Evolutionary conservation across 495 filamentous ascomycete genomes (phyloP), one percentile per base, ranked within the genome.

Genomic region (Xylaria nigripes): DNA sequence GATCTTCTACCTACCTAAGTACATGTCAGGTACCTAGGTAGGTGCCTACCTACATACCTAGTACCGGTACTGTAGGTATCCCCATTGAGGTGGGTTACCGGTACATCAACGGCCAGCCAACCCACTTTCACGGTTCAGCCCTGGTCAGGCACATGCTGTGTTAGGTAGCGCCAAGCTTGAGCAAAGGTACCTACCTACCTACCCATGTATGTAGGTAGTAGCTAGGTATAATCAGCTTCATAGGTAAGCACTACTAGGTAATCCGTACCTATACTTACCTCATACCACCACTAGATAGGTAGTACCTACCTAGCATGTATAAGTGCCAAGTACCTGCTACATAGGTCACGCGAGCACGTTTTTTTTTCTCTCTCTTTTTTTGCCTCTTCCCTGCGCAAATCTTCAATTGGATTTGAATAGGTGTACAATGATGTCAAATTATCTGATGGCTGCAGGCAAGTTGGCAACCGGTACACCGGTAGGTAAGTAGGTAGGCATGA

Each of bases 21-120:
- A n/a, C n/a, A n/a, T n/a, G n/a, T n/a, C n/a, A n/a, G n/a, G n/a
- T n/a, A n/a, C n/a, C n/a, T n/a, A n/a, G n/a, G n/a, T n/a, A n/a
- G n/a, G 13, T 8, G 10, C 23, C 23, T 47, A 47, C 45, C 24
- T 47, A 32, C 45, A 3, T 47, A 32, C 12, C 6, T 25, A 40
- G 2, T n/a, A n/a, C n/a, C n/a, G n/a, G n/a, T n/a, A n/a, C n/a
- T n/a, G n/a, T n/a, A n/a, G n/a, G n/a, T n/a, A n/a, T 40, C 1
- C 5, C 36, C n/a, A 40, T 18, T 18, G n/a, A 18, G n/a, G 36
- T 18, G 53, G 36, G 53, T 55, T 55, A n/a, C n/a, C n/a, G n/a
- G n/a, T n/a, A 29, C 53, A 49, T 45, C 46, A 50, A 50, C 53
- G 40, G 53, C 53, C 38, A 34, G 30, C 41, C 53, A 50, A 55